phyloP scores from a whole-genome alignment of 371 early-diverging fungal genomes.

The Basidiobolus heterosporus region DNA sequence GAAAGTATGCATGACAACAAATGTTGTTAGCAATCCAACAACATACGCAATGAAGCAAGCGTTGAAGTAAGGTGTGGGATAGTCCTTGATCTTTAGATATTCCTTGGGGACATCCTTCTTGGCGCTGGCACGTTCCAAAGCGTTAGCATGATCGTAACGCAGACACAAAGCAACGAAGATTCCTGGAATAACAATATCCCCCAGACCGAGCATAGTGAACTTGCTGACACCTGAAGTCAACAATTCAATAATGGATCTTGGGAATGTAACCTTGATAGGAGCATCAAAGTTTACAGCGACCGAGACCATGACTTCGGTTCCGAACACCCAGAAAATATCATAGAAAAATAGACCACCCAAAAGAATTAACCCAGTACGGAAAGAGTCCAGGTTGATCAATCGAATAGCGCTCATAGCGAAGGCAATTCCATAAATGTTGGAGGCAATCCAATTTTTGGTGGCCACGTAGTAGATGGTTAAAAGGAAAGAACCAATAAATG shows the following conservation, averaged over 20 bases:
- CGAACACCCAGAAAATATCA: constrained; percentile 98
- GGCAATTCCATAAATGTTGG: constrained; percentile 76
- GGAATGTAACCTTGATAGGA: constrained; percentile 90
- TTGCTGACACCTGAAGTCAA: constrained; percentile 7
- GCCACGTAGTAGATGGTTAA: constrained; percentile 61
- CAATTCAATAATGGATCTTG: constrained; percentile 41
- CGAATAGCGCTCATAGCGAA: constrained; percentile 76
- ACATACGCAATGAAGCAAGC: constrained; percentile 66
- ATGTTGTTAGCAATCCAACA: constrained; percentile 72
- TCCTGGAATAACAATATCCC: constrained; percentile 93
- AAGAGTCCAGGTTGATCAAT: constrained; percentile 79
- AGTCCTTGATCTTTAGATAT: constrained; percentile 23
- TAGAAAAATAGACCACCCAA: constrained; percentile 85
- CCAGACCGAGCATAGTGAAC: constrained; percentile 92
- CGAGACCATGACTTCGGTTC: constrained; percentile 94
- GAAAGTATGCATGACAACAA: constrained; percentile 89
- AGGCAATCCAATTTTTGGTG: constrained; percentile 83
- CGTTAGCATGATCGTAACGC: constrained; percentile 65
- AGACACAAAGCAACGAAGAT: constrained; percentile 84
- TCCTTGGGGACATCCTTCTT: constrained; percentile 16
- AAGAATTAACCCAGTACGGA: constrained; percentile 86
- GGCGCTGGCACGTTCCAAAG: constrained; percentile 24
- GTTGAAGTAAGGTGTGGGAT: constrained; percentile 81
- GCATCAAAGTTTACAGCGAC: constrained; percentile 94
- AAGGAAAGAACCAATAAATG: constrained; percentile 32